Base-by-base conservation (phyloP, 2,329 filamentous ascomycete species). In the Hymenoscyphus fructigenus region DNA sequence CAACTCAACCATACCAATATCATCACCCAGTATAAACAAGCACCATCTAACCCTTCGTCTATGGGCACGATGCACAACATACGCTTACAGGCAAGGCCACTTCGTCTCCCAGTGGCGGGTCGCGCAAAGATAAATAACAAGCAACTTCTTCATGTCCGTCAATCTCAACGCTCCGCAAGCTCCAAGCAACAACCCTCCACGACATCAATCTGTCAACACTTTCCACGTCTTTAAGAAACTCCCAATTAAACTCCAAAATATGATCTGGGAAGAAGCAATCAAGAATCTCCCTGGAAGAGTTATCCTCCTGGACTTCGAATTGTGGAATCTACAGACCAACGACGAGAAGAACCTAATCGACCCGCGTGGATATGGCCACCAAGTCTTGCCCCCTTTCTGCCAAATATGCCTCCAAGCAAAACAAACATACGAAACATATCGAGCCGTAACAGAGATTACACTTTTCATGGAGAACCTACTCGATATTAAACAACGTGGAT, bases 231-330 rank as follows among this genome's bases (percentile, higher is more conserved):
- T 34, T 23, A 5, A 12, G 7, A 29, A 34, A 34, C 56, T 57
- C 12, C 29, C 56, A 10, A 14, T 20, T 4, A 29, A 57, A 5
- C 12, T 57, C n/a, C 26, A 20, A 34, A 29, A 14, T 12, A 32
- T 57, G 15, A 34, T 57, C 28, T 57, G 29, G 56, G n/a, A 57
- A 32, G n/a, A 57, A n/a, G 29, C 17, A n/a, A 36, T 57, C 28
- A 17, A 34, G 29, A 15, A 29, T 7, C 56, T 57, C 20, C 56
- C 56, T 6, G 28, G 28, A 20, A 32, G 56, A 57, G 17, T 57
- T n/a, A 10, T 57, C 28, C 44, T 50, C 44, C 44, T 50, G n/a
- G 34, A 36, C 34, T 36, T 36, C 34, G 34, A 20, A 23, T 23
- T 50, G 10, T 50, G n/a, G 20, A 20, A 50, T 10, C 44, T 20